Conservation (phyloP, 169 alveolate species). For the Eimeria zaria region DNA sequence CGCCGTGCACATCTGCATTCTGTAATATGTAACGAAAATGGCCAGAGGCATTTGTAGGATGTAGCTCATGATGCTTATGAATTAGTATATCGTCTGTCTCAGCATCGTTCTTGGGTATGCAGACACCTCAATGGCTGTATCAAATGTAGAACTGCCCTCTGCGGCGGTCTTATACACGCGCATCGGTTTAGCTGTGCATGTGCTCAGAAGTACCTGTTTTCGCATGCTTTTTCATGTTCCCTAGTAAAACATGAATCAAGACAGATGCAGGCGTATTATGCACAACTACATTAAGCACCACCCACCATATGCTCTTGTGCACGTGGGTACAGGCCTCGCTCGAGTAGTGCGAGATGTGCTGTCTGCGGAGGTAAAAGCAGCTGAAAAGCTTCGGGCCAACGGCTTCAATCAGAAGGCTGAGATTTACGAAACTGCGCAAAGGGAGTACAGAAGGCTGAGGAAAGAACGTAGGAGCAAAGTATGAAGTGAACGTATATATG, state of each 20-base stretch:
- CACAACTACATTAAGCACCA: not conserved
- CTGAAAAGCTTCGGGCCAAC: conserved; percentile 35
- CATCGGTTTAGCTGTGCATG: not conserved
- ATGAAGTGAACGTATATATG: not conserved
- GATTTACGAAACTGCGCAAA: conserved; percentile 73
- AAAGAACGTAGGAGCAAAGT: not conserved
- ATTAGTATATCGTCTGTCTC: not conserved
- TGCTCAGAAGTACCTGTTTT: not conserved
- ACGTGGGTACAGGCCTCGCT: conserved; percentile 29
- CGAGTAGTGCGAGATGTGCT: conserved; percentile 34
- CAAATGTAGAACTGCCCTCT: not conserved
- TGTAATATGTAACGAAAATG: not conserved
- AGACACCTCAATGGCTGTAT: not conserved
- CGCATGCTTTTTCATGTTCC: not conserved
- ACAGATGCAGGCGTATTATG: not conserved
- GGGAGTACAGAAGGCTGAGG: conserved; percentile 66
- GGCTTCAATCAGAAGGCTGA: conserved; percentile 75
- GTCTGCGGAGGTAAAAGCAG: conserved; percentile 63
- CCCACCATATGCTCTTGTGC: not conserved
- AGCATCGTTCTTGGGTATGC: not conserved
- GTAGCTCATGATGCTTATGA: not conserved
- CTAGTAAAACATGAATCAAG: not conserved
- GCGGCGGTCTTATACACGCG: not conserved
- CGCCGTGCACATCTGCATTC: not conserved
- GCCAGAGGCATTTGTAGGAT: not conserved